Percentiles rank a stretch among this genome's conserved stretches.
Conservation (phyloP, 257 asterid genomes). For the Solanum medicagineum region DNA sequence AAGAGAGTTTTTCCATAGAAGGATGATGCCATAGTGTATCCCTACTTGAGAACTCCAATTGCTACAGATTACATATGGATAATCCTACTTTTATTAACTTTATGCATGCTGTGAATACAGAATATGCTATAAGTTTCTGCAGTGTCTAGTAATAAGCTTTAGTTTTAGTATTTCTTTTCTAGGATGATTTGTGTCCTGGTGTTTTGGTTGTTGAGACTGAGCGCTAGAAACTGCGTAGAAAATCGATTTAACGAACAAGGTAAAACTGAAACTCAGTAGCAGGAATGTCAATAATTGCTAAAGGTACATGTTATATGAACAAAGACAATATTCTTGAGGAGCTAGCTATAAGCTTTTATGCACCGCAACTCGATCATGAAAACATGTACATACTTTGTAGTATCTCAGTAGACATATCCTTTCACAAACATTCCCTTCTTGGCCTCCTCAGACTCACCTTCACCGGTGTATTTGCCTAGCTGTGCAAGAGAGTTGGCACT, state of each 20-base stretch:
- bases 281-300: not conserved
- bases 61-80: not conserved
- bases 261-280: not conserved
- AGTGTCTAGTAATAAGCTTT: not conserved
- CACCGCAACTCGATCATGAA: not conserved
- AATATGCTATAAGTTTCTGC: not conserved
- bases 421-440: constrained; percentile 58
- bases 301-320: not conserved
- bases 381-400: not conserved
- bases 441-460: constrained; percentile 64
- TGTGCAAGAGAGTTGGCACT: constrained; percentile 63
- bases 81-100: not conserved
- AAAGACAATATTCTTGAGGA: not conserved
- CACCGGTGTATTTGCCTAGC: constrained; percentile 58
- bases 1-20: not conserved
- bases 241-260: not conserved
- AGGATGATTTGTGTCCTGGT: too few relatives aligned
- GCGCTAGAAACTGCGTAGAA: not conserved
- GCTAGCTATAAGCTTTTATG: not conserved
- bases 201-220: not conserved
- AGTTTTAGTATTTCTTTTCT: not conserved
- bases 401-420: constrained; percentile 44
- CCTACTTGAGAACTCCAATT: not conserved
- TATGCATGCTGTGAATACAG: not conserved
- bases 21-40: not conserved